Conservation (phyloP, 495 filamentous ascomycete species). For the Cryomyces antarcticus region DNA sequence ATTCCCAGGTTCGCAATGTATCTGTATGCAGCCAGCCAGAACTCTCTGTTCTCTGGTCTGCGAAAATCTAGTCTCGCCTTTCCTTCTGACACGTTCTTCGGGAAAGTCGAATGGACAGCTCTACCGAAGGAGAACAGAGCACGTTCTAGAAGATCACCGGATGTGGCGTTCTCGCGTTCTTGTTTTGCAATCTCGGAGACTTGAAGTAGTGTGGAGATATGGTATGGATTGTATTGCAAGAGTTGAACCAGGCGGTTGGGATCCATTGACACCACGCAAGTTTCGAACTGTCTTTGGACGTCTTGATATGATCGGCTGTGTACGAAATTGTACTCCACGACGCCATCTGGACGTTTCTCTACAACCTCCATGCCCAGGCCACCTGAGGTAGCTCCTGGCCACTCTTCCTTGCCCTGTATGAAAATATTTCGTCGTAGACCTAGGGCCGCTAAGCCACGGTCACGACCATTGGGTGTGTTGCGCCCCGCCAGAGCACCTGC, state of each 20-base stretch:
- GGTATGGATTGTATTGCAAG: constrained; percentile 61
- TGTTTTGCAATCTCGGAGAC: constrained; percentile 83
- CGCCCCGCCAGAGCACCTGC: constrained; percentile 47
- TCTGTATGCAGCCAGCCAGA: constrained; percentile 77
- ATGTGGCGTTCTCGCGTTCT: constrained; percentile 63
- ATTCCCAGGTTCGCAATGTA: constrained; percentile 66
- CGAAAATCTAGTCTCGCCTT: constrained; percentile 60
- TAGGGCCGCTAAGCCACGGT: constrained; percentile 42
- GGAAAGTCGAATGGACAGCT: constrained; percentile 61
- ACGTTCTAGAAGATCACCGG: constrained; percentile 75
- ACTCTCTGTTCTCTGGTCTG: constrained; percentile 69
- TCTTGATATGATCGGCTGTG: constrained; percentile 60
- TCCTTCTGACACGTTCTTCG: constrained; percentile 51
- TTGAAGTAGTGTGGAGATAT: constrained; percentile 81
- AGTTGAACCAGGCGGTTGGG: constrained; percentile 47
- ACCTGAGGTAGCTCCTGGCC: constrained; percentile 62
- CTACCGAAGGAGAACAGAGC: constrained; percentile 87
- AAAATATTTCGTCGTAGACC: constrained; percentile 60
- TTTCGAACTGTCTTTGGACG: constrained; percentile 55
- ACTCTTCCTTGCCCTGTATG: constrained; percentile 75
- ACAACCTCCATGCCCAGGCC: constrained; percentile 70
- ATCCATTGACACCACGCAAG: constrained; percentile 63
- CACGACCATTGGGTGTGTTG: constrained; percentile 33
- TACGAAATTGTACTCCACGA: constrained; percentile 48
- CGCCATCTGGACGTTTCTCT: constrained; percentile 28